Base-by-base conservation (phyloP, 2,329 filamentous ascomycete genomes). In the Pestalotiopsis sp. region DNA sequence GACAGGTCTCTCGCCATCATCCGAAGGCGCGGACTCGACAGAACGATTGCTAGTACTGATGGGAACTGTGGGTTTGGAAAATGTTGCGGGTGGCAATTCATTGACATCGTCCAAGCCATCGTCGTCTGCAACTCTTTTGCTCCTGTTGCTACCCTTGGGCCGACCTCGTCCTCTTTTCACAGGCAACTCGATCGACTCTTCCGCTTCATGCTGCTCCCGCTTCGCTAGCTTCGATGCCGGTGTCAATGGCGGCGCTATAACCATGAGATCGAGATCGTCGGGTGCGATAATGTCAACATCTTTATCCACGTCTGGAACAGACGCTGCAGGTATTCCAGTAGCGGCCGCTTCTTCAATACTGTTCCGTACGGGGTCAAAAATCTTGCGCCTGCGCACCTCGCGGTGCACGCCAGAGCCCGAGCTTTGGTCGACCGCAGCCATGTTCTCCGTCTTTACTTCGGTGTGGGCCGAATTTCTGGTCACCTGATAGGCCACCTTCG, bases 391-490 rank as follows among this genome's bases (percentile, higher is more conserved):
- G 17, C 58, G 26, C 38, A 14, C 26, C 11, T 13, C 56, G 24
- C 56, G 22, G 35, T 13, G 26, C n/a, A 10, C 58, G 58, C 4
- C 22, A n/a, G 58, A 26, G 11, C 30, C 72, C 17, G 75, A 67
- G 17, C 73, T 70, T 2, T 71, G 71, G 20, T 76, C 66, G 4
- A 71, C 67, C 4, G 73, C 70, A 11, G 76, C 76, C 4, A 71
- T 70, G 4, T 80, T 77, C 68, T 81, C 80, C 24, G 75, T 73
- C 67, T 79, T 81, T 14, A 80, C 64, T 11, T 73, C 60, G 10
- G 73, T 69, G 13, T 73, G 70, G 22, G 68, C 67, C 39, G 74
- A 62, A 61, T 35, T 35, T 35, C 30, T 9, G 30, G 30, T 35
- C 6, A 35, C 30, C 30, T 35, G 30, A 7, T 35, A 35, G 6